These are phyloP conservation scores for Diddensiella santjacobensis DNA, from an alignment of 805 yeast species.

Conservation along the genomic window DNA sequence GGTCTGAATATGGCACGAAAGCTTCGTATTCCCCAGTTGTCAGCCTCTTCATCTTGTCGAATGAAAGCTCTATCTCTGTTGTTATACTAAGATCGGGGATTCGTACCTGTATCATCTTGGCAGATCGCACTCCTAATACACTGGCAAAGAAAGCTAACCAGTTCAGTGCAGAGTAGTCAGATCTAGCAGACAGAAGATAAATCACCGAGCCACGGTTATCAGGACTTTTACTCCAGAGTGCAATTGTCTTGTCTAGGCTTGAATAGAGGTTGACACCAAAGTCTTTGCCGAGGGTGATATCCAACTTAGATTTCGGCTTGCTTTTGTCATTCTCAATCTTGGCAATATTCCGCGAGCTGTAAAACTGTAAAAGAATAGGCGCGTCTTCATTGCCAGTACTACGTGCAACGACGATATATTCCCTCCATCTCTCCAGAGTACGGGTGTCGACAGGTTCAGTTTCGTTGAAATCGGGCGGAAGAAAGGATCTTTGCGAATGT, in stretches of 20 bases:
- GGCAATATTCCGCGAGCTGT: slow-evolving; percentile 42
- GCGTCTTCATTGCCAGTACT: slow-evolving; percentile 48
- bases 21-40: slow-evolving; percentile 4
- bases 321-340: slow-evolving; percentile 18
- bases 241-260: slow-evolving; percentile 65
- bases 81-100: slow-evolving; percentile 46
- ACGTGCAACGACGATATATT: slow-evolving; percentile 68
- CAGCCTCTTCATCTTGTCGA: slow-evolving; percentile 15
- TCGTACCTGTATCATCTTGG: slow-evolving; percentile 34
- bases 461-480: slow-evolving; percentile 44
- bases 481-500: slow-evolving; percentile 27
- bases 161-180: slow-evolving; percentile 49
- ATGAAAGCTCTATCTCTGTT: slow-evolving; percentile 48
- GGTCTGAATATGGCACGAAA: slow-evolving; percentile 7
- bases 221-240: slow-evolving; percentile 38
- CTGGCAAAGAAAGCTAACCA: slow-evolving; percentile 62
- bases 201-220: slow-evolving; percentile 31
- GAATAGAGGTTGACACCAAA: slow-evolving; percentile 55
- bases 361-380: slow-evolving; percentile 65
- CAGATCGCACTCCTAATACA: slow-evolving; percentile 39
- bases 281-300: slow-evolving; percentile 23
- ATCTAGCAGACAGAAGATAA: slow-evolving; percentile 55
- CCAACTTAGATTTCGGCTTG: slow-evolving; percentile 25
- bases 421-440: slow-evolving; percentile 72
- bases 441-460: slow-evolving; percentile 50